Percentiles rank a stretch among this genome's conserved stretches.
Conservation (phyloP, 169 alveolate genomes). For the Blepharisma undulans region DNA sequence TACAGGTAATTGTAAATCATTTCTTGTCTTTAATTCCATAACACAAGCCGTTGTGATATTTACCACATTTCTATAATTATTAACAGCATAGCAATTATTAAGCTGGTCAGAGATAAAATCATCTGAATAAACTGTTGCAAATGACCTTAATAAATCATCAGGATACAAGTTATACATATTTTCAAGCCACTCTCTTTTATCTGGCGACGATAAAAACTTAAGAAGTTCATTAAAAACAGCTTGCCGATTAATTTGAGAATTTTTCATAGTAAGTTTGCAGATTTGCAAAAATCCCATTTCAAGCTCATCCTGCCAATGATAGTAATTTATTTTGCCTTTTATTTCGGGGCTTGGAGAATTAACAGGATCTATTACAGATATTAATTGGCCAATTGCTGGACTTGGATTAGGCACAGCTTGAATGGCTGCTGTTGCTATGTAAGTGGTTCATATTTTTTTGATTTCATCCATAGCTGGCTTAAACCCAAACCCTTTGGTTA, state of each 20-base stretch:
- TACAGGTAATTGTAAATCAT: neutral
- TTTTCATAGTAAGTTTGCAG: neutral
- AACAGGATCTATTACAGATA: neutral
- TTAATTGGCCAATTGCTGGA: neutral
- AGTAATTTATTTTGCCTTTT: neutral
- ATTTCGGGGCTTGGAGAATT: neutral
- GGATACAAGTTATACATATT: neutral
- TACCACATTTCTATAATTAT: neutral
- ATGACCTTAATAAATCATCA: neutral
- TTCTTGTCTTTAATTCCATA: neutral
- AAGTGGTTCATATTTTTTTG: neutral
- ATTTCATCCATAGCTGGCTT: neutral
- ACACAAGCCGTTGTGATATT: neutral
- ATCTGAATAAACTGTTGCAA: neutral
- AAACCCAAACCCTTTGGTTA: neutral
- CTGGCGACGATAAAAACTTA: neutral
- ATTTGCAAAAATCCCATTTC: neutral
- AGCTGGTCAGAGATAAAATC: neutral
- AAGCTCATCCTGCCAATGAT: neutral
- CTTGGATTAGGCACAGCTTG: neutral
- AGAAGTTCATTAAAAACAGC: neutral
- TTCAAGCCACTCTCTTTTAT: neutral
- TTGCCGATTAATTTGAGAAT: neutral
- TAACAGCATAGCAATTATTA: neutral
- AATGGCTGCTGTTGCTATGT: neutral